Conservation (phyloP, 2,329 filamentous ascomycete species). For the Cladosporium sp. region DNA sequence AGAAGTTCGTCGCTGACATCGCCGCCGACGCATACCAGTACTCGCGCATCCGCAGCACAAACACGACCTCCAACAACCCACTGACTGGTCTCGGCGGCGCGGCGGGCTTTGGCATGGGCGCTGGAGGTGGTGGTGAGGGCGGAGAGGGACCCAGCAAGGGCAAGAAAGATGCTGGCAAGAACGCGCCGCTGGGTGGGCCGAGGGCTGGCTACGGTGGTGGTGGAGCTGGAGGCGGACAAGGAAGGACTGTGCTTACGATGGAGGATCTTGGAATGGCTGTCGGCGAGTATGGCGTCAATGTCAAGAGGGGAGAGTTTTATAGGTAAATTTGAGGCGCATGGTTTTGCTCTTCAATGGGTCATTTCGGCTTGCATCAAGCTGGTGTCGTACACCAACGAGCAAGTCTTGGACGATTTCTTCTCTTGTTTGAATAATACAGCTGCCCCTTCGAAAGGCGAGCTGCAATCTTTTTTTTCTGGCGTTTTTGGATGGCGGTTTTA, state of each 20-base stretch:
- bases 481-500: background rate
- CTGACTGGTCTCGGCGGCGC: slow-evolving; percentile 82
- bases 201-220: slow-evolving; percentile 70
- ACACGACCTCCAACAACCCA: slow-evolving; percentile 84
- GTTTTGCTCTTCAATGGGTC: background rate
- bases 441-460: background rate
- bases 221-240: slow-evolving; percentile 83
- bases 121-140: slow-evolving; percentile 50
- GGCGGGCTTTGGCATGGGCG: slow-evolving; percentile 66
- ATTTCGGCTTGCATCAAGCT: background rate
- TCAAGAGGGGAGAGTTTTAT: slow-evolving; percentile 97
- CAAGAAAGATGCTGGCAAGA: slow-evolving; percentile 37
- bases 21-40: slow-evolving; percentile 98
- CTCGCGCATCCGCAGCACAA: slow-evolving; percentile 90
- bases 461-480: background rate
- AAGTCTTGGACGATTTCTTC: background rate
- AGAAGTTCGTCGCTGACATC: slow-evolving; percentile 98
- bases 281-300: slow-evolving; percentile 94
- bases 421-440: background rate
- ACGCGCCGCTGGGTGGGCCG: slow-evolving; percentile 49
- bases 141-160: slow-evolving; percentile 41
- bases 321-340: slow-evolving; percentile 54
- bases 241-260: slow-evolving; percentile 94
- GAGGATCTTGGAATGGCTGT: slow-evolving; percentile 98
- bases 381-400: background rate